Conservation (phyloP, 2,329 filamentous ascomycete species). For the Cladosporium sp. region DNA sequence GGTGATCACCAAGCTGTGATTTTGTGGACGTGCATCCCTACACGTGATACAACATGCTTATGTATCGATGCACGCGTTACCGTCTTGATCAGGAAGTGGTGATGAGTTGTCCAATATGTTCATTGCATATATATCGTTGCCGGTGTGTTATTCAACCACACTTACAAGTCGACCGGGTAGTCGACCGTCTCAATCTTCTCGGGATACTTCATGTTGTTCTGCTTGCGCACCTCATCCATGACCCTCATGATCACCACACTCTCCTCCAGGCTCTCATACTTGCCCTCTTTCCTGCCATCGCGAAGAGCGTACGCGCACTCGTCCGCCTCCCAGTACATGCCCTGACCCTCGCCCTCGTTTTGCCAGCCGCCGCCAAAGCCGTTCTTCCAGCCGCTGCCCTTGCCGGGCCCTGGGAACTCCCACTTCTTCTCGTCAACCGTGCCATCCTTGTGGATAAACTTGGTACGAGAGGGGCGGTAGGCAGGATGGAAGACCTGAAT, state of each 20-base stretch:
- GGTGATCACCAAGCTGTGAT: too few relatives aligned
- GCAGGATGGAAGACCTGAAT: conserved; percentile 71
- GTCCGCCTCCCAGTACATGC: conserved; percentile 87
- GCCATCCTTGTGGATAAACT: conserved; percentile 35
- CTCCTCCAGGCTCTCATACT: conserved; percentile 64
- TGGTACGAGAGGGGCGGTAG: conserved; percentile 55
- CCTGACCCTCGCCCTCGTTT: conserved; percentile 59
- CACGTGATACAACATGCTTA: too few relatives aligned
- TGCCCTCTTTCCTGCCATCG: conserved; percentile 71
- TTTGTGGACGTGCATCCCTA: too few relatives aligned
- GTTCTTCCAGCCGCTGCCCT: conserved; percentile 42
- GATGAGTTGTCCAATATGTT: background rate
- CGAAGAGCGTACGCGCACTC: conserved; percentile 68
- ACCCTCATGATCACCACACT: conserved; percentile 79
- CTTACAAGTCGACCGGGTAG: conserved; percentile 41
- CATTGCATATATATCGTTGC: background rate
- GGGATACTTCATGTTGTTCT: conserved; percentile 57
- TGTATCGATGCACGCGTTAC: too few relatives aligned
- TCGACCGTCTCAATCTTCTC: conserved; percentile 58
- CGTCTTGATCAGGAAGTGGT: too few relatives aligned
- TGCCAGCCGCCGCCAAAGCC: conserved; percentile 38
- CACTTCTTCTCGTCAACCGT: conserved; percentile 44
- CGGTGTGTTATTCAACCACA: too few relatives aligned
- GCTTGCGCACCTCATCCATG: conserved; percentile 63
- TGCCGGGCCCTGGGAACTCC: conserved; percentile 41